Base-by-base conservation (phyloP, 768 basidiomycete species). In the Cubamyces sp. region DNA sequence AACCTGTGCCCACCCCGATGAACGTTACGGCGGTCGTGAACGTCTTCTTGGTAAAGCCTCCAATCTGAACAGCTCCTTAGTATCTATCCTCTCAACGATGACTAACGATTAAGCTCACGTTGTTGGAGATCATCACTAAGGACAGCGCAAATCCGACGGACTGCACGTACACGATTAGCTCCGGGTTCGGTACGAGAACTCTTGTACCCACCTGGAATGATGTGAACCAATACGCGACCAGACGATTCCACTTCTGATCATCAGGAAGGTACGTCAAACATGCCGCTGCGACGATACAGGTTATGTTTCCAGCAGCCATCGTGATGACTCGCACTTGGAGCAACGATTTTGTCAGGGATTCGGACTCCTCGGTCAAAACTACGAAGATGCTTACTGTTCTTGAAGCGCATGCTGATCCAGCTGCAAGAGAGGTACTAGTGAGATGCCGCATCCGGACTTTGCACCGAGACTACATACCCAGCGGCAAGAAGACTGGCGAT, bases 191-290 rank as follows among this genome's bases (percentile, higher is more conserved):
- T 30, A 21, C 50, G 14, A 11, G 18, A 19, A 21, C 15, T 21
- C 5, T 19, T 1, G 15, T 28, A 21, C 59, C 9, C 18, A 64
- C 66, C 42, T 65, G 68, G 62, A 72, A 71, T 0, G 61, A 49
- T 0, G 72, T 74, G 62, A 74, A 73, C 74, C 74, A 74, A 51
- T 71, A 72, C 23, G 73, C 71, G 45, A 75, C 70, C 5, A 75
- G 64, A 12, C 74, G 66, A 48, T 63, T 69, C 74, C 73, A 74
- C 51, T 68, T 69, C 28, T 69, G 62, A 14, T 65, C 66, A 11
- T 65, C 46, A 1, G 74, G 74, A 16, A 70, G 65, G 57, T 74
- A 75, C 5, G 73, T 69, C 54, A 75, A 54, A 39, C 64, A 68
- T 16, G 69, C 70, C 14, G 73, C 71, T 3, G 73, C 71, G 40